Evolutionary conservation across 495 filamentous ascomycete genomes (phyloP).

Genomic region (Annulohypoxylon bovei): DNA sequence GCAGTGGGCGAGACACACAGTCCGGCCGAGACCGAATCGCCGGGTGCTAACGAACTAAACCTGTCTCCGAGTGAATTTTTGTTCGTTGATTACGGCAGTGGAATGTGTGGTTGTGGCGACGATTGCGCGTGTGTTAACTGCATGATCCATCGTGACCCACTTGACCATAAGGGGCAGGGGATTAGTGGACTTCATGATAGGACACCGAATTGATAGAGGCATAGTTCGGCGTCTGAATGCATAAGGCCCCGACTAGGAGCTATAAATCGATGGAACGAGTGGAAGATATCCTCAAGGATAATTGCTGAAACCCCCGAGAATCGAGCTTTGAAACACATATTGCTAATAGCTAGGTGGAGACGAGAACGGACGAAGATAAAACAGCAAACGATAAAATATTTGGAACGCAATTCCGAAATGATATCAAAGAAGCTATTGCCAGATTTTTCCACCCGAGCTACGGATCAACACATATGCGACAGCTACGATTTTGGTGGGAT

Average conservation of each 20-base stretch:
- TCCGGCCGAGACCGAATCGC: constrained; percentile 55
- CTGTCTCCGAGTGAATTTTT: constrained; percentile 58
- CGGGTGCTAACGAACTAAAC: constrained; percentile 53
- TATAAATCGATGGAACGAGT: constrained; percentile 19
- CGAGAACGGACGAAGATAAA: not conserved
- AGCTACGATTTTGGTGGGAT: not conserved
- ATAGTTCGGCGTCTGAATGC: not conserved
- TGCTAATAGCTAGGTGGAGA: constrained; percentile 10
- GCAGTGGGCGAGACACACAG: constrained; percentile 39
- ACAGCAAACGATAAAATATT: not conserved
- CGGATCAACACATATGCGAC: not conserved
- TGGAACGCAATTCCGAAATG: not conserved
- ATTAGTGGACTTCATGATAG: constrained; percentile 5
- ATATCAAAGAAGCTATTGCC: constrained; percentile 1
- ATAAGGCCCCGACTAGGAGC: not conserved
- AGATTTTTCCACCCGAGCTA: not conserved
- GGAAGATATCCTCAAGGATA: constrained; percentile 26
- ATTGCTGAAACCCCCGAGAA: not conserved
- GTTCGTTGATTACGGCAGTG: constrained; percentile 56
- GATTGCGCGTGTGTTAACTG: constrained; percentile 64
- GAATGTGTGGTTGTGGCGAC: constrained; percentile 62
- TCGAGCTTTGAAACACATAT: constrained; percentile 12
- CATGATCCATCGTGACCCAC: constrained; percentile 47
- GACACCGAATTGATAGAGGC: constrained; percentile 11
- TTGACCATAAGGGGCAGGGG: not conserved